These are phyloP conservation scores for Friedmanniomyces simplex DNA, from an alignment of 495 filamentous ascomycete species.

Conservation along the genomic window DNA sequence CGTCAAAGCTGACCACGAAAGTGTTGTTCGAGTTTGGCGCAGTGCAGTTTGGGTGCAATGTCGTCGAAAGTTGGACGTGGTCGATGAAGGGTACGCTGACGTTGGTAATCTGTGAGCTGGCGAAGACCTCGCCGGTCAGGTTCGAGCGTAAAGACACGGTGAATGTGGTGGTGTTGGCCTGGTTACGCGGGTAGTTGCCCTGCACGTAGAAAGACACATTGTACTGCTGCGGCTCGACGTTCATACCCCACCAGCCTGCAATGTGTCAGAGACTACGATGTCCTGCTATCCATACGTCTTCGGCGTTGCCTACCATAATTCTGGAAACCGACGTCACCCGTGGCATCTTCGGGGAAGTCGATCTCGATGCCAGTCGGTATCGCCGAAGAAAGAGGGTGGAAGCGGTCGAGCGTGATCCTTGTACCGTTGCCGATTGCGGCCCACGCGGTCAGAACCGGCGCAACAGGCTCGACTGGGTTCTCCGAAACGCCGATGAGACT, in stretches of 20 bases:
- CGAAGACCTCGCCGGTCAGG: constrained; percentile 40
- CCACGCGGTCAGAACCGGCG: constrained; percentile 16
- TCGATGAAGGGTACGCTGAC: constrained; percentile 5
- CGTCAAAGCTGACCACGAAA: not conserved
- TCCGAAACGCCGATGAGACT: not conserved
- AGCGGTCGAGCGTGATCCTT: constrained; percentile 9
- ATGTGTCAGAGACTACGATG: not conserved
- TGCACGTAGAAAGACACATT: constrained; percentile 28
- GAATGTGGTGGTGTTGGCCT: constrained; percentile 12
- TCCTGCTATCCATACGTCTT: not conserved
- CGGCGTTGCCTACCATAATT: constrained; percentile 20
- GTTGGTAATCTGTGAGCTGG: constrained; percentile 18
- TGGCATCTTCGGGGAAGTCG: constrained; percentile 13
- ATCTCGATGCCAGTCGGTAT: constrained; percentile 18
- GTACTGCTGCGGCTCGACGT: constrained; percentile 21
- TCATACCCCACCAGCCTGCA: constrained; percentile 10
- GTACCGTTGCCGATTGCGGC: constrained; percentile 11
- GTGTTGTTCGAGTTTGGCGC: constrained; percentile 7
- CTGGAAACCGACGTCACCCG: constrained; percentile 22
- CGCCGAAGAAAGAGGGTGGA: constrained; percentile 21
- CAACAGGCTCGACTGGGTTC: not conserved
- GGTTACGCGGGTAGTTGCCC: constrained; percentile 13
- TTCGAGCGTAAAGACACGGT: constrained; percentile 37
- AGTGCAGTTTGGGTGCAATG: not conserved
- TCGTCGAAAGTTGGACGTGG: not conserved